phyloP scores from a whole-genome alignment of 2,329 filamentous ascomycete genomes.

The Botrytis paeoniae region DNA sequence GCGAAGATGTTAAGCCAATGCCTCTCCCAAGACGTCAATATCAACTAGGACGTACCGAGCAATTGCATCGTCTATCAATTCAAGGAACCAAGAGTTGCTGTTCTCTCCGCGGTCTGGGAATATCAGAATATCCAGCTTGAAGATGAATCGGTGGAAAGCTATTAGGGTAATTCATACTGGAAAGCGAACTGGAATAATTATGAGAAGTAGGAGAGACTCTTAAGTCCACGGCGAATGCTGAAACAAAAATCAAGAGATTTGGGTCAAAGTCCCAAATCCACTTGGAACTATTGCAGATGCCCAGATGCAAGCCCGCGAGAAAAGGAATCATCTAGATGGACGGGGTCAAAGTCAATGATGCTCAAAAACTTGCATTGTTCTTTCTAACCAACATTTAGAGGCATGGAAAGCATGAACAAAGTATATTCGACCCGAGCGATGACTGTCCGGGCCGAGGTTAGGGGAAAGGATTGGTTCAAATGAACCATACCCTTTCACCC shows the following conservation, averaged over 20 bases:
- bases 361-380: not conserved
- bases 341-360: not conserved
- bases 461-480: too few species aligned
- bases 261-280: not conserved
- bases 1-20: not conserved
- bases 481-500: too few species aligned
- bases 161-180: too few species aligned
- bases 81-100: not conserved
- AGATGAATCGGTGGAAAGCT: not conserved
- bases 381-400: not conserved
- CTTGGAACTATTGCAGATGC: not conserved
- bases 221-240: not conserved
- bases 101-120: not conserved
- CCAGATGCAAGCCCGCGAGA: not conserved
- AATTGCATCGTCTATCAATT: not conserved
- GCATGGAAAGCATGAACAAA: not conserved
- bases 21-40: not conserved
- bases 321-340: not conserved
- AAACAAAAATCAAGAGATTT: rapidly evolving
- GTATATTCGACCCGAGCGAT: too few species aligned
- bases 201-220: not conserved
- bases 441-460: too few species aligned
- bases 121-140: not conserved
- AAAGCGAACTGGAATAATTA: not conserved
- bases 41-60: not conserved